Evolutionary conservation across 169 alveolate species (phyloP).

Genomic region (Cryptosporidium xiaoi): DNA sequence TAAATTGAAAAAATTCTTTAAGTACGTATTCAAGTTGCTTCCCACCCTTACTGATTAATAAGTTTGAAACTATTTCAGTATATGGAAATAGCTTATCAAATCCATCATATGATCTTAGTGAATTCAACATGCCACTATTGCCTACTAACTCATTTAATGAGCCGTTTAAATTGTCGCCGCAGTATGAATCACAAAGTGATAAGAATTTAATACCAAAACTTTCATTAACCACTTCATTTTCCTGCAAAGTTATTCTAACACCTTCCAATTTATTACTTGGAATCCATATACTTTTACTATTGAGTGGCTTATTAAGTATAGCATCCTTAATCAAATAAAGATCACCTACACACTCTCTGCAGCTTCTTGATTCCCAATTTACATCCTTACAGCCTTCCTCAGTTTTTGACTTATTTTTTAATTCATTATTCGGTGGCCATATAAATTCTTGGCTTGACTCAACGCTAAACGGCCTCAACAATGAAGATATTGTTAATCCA

Average conservation of each 20-base stretch:
- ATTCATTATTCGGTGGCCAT: slow-evolving; percentile 41
- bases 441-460: slow-evolving; percentile 36
- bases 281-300: slow-evolving; percentile 18
- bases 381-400: background rate
- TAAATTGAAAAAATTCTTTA: slow-evolving; percentile 40
- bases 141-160: background rate
- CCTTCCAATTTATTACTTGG: slow-evolving; percentile 29
- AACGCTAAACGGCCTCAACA: slow-evolving; percentile 57
- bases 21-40: slow-evolving; percentile 32
- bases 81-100: slow-evolving; percentile 46
- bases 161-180: background rate
- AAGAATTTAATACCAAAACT: slow-evolving; percentile 23
- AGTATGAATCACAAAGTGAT: slow-evolving; percentile 30
- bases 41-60: background rate
- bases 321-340: slow-evolving; percentile 3
- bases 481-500: slow-evolving; percentile 31
- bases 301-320: slow-evolving; percentile 37
- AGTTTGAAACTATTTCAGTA: slow-evolving; percentile 26
- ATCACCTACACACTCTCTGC: slow-evolving; percentile 13
- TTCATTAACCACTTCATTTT: slow-evolving; percentile 9
- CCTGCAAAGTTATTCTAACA: slow-evolving; percentile 15
- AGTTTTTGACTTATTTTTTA: background rate
- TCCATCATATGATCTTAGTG: slow-evolving; percentile 31
- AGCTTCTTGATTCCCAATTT: slow-evolving; percentile 17
- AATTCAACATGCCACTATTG: background rate